Conservation (phyloP, 306 rosid species). For the Notholithocarpus densiflorus region DNA sequence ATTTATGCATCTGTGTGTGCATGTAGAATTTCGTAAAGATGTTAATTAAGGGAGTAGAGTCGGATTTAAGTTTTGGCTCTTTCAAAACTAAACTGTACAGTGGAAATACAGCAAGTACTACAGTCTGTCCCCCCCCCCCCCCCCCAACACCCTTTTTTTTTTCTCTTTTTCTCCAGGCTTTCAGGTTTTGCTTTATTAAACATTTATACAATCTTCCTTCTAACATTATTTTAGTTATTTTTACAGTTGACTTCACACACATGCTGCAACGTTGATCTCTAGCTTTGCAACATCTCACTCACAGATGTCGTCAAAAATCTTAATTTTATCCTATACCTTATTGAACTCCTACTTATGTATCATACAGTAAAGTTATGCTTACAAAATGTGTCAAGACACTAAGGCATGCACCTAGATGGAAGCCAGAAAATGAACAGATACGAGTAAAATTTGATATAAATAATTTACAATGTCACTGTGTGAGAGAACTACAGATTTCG, state of each 20-base stretch:
- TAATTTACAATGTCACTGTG: background rate
- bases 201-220: background rate
- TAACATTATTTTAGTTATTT: background rate
- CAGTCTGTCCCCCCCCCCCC: background rate
- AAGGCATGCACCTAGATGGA: background rate
- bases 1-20: background rate
- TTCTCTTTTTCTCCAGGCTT: too few species aligned
- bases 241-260: background rate
- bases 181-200: background rate
- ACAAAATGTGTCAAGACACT: background rate
- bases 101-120: background rate
- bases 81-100: background rate
- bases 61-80: background rate
- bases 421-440: background rate
- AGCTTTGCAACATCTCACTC: background rate
- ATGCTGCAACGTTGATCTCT: background rate
- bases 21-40: background rate
- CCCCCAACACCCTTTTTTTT: background rate
- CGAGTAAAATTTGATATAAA: background rate
- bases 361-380: background rate
- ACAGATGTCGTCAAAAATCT: background rate
- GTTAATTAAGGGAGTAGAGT: background rate
- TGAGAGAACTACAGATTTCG: conserved; percentile 7
- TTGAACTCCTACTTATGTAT: background rate
- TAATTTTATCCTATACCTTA: background rate